Base-by-base conservation (phyloP, 129 eudicot genomes). In the Kitagawia praeruptora region DNA sequence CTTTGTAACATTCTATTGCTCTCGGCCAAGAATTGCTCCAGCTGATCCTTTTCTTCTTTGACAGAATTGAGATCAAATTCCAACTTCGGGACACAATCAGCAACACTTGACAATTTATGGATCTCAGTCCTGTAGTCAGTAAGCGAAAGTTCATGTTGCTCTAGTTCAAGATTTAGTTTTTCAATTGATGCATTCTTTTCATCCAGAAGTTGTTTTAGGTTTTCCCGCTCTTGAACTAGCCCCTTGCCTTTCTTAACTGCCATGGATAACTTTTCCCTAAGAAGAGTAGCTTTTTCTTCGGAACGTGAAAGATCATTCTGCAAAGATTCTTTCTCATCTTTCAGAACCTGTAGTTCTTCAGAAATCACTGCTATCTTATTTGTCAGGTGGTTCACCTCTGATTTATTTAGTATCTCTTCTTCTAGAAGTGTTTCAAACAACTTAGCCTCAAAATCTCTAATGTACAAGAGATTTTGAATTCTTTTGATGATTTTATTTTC, bases 231-330 rank as follows among this genome's bases (percentile, higher is more conserved):
- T 87, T 95, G 99, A 80, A 90, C 91, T 47, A 95, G 92, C 40
- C 99, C 99, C 85, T 95, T 95, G 49, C 99, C 99, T 79, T 95
- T 95, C 78, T 95, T 95, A 37, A 92, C 97, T 47, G 99, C 99
- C 96, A 92, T 87, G 45, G 99, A 90, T 82, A 95, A 84, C 75
- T 92, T 95, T 81, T 95, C 99, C 75, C 97, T 87, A 79, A 95
- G 83, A 53, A 89, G 66, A 84, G 86, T 82, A 34, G 87, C 84
- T 85, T 91, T 92, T 66, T 92, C 99, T 86, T 92, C 99, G 1
- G 88, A 84, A 75, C 85, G 81, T 77, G 89, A 90, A 79, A 88
- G 88, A 85, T 87, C 89, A 81, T 80, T 75, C 85, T 80, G 85
- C 84, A 90, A 69, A 25, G 82, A 79, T 45, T 64, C 85, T 44